These are phyloP conservation scores for Adiantum capillusveneris DNA, from an alignment of 75 land plant species.

Conservation along the genomic window DNA sequence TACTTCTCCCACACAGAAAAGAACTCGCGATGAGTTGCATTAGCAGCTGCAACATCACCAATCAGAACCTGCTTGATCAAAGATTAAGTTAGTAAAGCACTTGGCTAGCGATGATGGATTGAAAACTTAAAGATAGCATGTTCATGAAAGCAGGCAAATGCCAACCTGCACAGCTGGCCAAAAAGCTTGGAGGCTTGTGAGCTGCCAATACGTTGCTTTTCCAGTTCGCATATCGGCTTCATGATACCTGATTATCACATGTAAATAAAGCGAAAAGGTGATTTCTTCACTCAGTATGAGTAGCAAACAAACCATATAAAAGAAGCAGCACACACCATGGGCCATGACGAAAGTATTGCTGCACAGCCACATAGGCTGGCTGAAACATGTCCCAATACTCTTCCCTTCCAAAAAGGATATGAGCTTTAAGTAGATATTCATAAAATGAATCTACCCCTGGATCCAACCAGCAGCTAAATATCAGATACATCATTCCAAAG, in stretches of 20 bases:
- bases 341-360: slow-evolving; percentile 73
- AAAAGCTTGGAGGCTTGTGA: slow-evolving; percentile 92
- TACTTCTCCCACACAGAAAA: slow-evolving; percentile 68
- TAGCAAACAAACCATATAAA: background rate
- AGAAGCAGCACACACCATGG: slow-evolving; percentile 42
- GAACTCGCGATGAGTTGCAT: slow-evolving; percentile 83
- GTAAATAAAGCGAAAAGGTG: background rate
- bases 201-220: slow-evolving; percentile 83
- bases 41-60: slow-evolving; percentile 81
- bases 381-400: slow-evolving; percentile 89
- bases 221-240: slow-evolving; percentile 94
- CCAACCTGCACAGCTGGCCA: slow-evolving; percentile 84
- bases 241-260: slow-evolving; percentile 51
- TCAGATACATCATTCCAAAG: too few species aligned
- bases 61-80: slow-evolving; percentile 88
- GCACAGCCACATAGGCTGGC: slow-evolving; percentile 74
- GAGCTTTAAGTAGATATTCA: slow-evolving; percentile 73
- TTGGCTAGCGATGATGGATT: too few species aligned
- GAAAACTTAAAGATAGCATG: too few species aligned
- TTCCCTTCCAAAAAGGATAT: slow-evolving; percentile 72
- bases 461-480: slow-evolving; percentile 8
- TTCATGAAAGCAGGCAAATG: too few species aligned
- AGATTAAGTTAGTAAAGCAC: too few species aligned
- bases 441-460: slow-evolving; percentile 89
- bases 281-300: background rate